Evolutionary conservation across 768 basidiomycete species (phyloP), one percentile per base, ranked within the genome.

Genomic region (Leccinum longicurvipes): DNA sequence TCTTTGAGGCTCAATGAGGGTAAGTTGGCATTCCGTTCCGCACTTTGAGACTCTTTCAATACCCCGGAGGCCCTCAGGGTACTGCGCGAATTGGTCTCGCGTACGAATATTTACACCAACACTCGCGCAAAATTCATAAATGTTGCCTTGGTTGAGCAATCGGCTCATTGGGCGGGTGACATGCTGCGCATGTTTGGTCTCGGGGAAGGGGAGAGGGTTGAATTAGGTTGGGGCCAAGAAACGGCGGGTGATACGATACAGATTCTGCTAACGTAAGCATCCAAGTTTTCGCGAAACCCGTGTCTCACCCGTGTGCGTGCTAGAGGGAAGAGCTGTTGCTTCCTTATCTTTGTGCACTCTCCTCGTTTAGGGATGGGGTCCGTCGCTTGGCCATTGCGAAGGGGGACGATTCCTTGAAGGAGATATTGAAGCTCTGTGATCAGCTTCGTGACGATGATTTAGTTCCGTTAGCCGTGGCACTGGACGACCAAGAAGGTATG

Each of bases 11-110:
- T 95, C 32, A 79, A 89, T 60, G 76, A 83, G 51, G 82, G 85
- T 46, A 95, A 95, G 69, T 62, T 79, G 41, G 78, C 81, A 8
- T 96, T 99, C 80, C 85, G 92, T 51, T 78, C 75, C 12, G 91
- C 94, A 0, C 84, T 99, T 47, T 95, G 90, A 73, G 96, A 99
- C 71, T 98, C 95, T 0, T 97, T 98, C 80, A 95, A 98, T 70
- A 98, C 97, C 0, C 93, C 94, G 3, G 79, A 76, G 17, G 95
- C 93, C 0, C 72, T 98, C 23, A 80, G 82, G 62, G 75, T 84
- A 54, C 73, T 98, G 17, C 80, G 89, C 12, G 88, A 94, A 56
- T 77, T 98, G 34, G 84, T 98, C 46, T 89, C 90, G 4, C 80
- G 82, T 46, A 85, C 90, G 8, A 98, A 98, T 71, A 78, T 93